Conservation (phyloP, 176 grass and related monocot species). For the Dactylis glomerata region DNA sequence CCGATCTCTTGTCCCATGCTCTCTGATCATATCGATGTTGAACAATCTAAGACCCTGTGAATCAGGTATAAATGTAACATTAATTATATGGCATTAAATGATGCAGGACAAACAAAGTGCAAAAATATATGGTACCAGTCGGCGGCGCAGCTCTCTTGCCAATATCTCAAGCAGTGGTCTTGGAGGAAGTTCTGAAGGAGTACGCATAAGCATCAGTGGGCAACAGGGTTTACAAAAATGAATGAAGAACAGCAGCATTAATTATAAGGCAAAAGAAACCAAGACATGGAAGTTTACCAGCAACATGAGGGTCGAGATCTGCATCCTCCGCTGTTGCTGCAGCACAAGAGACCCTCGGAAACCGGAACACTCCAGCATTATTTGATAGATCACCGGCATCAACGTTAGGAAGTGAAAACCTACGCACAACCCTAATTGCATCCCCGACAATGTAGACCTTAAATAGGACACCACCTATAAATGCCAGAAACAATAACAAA, state of each 20-base stretch:
- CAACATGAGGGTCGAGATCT: constrained; percentile 77
- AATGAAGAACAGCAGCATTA: background rate
- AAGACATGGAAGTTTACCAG: constrained; percentile 50
- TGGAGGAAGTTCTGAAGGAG: constrained; percentile 77
- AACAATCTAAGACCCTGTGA: constrained; percentile 88
- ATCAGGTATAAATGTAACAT: background rate
- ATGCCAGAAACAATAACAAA: constrained; percentile 12
- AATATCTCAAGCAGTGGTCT: constrained; percentile 75
- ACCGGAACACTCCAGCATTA: constrained; percentile 68
- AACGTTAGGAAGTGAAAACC: constrained; percentile 94
- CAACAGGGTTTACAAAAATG: background rate
- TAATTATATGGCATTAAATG: background rate
- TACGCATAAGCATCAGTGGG: constrained; percentile 22
- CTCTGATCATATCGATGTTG: constrained; percentile 93
- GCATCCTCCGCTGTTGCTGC: constrained; percentile 83
- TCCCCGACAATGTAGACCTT: constrained; percentile 99
- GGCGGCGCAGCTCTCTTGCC: constrained; percentile 62
- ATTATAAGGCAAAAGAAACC: background rate
- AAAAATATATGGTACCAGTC: constrained; percentile 54
- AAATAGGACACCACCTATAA: constrained; percentile 85
- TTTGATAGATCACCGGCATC: constrained; percentile 54
- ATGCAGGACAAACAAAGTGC: background rate
- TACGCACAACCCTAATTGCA: constrained; percentile 71
- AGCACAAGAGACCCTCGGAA: constrained; percentile 94
- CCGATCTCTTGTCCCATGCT: constrained; percentile 80